Conservation (phyloP, 2,329 filamentous ascomycete genomes). For the Verticillium klebahnii region DNA sequence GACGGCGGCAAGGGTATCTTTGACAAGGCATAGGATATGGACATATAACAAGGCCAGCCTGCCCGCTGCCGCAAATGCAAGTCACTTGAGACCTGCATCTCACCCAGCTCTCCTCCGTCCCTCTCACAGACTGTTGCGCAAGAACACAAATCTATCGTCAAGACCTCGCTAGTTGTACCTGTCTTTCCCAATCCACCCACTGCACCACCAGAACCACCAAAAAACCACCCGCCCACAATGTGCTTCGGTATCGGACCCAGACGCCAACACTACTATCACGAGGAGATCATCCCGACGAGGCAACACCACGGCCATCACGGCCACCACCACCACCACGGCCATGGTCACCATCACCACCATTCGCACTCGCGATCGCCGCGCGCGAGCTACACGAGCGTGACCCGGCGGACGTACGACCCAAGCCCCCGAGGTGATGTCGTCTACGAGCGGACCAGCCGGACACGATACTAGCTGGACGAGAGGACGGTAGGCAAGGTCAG, state of each 20-base stretch:
- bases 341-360: conserved; percentile 27
- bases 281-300: conserved; percentile 46
- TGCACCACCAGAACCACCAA: background rate
- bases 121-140: background rate
- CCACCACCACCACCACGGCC: conserved; percentile 27
- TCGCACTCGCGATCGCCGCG: conserved; percentile 28
- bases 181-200: background rate
- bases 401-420: conserved; percentile 28
- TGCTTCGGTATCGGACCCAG: conserved; percentile 35
- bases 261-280: conserved; percentile 51
- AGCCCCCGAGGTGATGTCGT: conserved; percentile 40
- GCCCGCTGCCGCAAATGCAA: background rate
- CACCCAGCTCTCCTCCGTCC: background rate
- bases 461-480: conserved; percentile 18
- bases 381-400: conserved; percentile 37
- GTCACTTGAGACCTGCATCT: background rate
- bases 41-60: background rate
- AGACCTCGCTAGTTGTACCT: background rate
- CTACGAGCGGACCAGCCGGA: conserved; percentile 33
- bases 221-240: conserved; percentile 27
- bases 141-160: background rate
- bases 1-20: background rate
- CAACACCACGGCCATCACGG: conserved; percentile 27
- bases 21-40: no score
- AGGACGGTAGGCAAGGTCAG: background rate